Conservation (phyloP, 331 rosid species). For the Quercus lobata region DNA sequence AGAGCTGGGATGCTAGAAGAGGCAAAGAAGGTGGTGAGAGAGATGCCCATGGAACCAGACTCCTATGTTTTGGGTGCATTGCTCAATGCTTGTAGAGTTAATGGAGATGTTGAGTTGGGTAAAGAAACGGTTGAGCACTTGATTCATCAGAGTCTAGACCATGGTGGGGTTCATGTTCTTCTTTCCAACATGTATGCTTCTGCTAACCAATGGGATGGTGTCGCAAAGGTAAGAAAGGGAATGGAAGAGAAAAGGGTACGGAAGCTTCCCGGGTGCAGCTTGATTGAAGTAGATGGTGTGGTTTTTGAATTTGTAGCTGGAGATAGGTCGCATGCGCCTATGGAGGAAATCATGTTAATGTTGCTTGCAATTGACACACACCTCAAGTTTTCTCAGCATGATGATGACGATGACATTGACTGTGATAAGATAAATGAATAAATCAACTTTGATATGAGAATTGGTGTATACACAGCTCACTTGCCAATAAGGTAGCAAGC, state of each 20-base stretch:
- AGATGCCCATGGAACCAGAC: conserved; percentile 53
- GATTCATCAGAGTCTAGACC: conserved; percentile 35
- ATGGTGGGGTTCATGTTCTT: conserved; percentile 43
- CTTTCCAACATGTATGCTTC: conserved; percentile 49
- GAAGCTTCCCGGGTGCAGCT: conserved; percentile 46
- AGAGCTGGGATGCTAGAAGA: conserved; percentile 50
- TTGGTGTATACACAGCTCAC: not conserved
- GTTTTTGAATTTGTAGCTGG: conserved; percentile 44
- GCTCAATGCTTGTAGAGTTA: conserved; percentile 47
- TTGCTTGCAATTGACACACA: no score
- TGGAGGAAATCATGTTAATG: conserved; percentile 15
- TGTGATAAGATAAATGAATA: conserved; percentile 6
- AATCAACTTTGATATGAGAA: not conserved
- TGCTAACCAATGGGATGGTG: conserved; percentile 38
- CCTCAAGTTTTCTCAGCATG: no score
- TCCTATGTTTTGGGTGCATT: conserved; percentile 44
- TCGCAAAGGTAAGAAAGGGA: conserved; percentile 32
- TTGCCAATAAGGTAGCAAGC: no score
- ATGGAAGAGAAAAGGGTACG: conserved; percentile 35
- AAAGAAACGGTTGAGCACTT: conserved; percentile 30
- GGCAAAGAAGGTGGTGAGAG: conserved; percentile 32
- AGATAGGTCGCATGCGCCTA: conserved; percentile 23
- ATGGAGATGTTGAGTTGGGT: conserved; percentile 40
- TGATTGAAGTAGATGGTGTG: conserved; percentile 26
- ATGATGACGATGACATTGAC: not conserved